Percentiles rank a stretch among this genome's conserved stretches.
Conservation (phyloP, 768 basidiomycete species). For the Termitomyces sp. region DNA sequence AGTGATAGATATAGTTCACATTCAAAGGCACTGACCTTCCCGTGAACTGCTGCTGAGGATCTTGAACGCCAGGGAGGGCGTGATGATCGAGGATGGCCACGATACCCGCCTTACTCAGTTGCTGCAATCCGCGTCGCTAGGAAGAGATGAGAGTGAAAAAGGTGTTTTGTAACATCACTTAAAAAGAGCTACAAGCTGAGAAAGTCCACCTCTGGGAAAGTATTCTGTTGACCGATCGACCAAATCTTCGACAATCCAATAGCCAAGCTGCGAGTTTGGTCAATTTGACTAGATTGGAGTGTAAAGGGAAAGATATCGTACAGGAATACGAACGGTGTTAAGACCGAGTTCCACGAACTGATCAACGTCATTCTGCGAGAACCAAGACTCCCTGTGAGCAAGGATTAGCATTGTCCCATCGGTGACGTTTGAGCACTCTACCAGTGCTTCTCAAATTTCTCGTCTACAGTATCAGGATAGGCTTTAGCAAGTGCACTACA, state of each 20-base stretch:
- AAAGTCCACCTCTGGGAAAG: constrained; percentile 67
- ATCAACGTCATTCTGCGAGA: constrained; percentile 56
- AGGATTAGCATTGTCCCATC: not conserved
- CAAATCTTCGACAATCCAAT: constrained; percentile 74
- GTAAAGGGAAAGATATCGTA: constrained; percentile 24
- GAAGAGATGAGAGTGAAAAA: not conserved
- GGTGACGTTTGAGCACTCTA: constrained; percentile 14
- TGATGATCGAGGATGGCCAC: constrained; percentile 63
- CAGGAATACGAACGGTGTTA: constrained; percentile 76
- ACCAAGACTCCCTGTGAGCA: constrained; percentile 58
- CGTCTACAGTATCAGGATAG: constrained; percentile 53
- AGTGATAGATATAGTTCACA: not conserved
- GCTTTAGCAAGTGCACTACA: constrained; percentile 54
- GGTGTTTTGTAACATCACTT: not conserved
- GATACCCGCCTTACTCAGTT: constrained; percentile 60
- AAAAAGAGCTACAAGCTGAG: constrained; percentile 46
- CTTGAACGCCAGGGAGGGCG: constrained; percentile 66
- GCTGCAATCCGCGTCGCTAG: constrained; percentile 58
- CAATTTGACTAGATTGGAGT: not conserved
- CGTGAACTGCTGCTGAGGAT: constrained; percentile 57
- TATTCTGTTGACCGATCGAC: constrained; percentile 57
- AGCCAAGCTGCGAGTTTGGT: constrained; percentile 51
- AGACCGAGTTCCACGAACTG: constrained; percentile 50
- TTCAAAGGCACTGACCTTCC: constrained; percentile 43
- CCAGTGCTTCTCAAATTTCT: constrained; percentile 62